Conservation (phyloP, 805 yeast genomes). For the Candida glaebosa region DNA sequence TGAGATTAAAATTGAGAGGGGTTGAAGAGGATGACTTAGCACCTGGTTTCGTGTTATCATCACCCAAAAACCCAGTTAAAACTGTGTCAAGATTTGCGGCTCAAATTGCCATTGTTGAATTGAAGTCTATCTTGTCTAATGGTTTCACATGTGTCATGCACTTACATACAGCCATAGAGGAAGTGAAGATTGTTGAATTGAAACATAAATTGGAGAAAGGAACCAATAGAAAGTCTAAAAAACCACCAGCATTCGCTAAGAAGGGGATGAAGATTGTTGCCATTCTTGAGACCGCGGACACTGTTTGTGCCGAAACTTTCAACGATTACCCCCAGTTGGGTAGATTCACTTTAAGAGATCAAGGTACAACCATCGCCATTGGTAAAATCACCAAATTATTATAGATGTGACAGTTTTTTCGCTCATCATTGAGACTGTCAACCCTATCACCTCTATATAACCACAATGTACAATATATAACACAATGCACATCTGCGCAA, state of each 20-base stretch:
- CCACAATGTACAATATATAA: no score
- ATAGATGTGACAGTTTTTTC: conserved; percentile 23
- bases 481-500: no score
- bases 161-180: conserved; percentile 97
- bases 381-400: conserved; percentile 93
- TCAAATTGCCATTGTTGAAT: conserved; percentile 93
- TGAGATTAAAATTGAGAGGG: conserved; percentile 87
- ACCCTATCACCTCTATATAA: no score
- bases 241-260: conserved; percentile 97
- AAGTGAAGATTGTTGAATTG: conserved; percentile 75
- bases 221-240: conserved; percentile 92
- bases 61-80: conserved; percentile 82
- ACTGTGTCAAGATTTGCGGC: conserved; percentile 92
- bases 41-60: conserved; percentile 87
- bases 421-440: background rate
- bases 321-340: conserved; percentile 94
- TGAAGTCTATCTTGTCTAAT: conserved; percentile 88
- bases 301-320: conserved; percentile 92
- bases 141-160: conserved; percentile 99
- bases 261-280: conserved; percentile 99
- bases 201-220: conserved; percentile 95
- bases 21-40: conserved; percentile 95
- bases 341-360: conserved; percentile 97
- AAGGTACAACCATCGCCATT: conserved; percentile 96
- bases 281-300: conserved; percentile 75